phyloP scores from a whole-genome alignment of 2,329 filamentous ascomycete species.

The Phaeosphaeriaceae sp. region DNA sequence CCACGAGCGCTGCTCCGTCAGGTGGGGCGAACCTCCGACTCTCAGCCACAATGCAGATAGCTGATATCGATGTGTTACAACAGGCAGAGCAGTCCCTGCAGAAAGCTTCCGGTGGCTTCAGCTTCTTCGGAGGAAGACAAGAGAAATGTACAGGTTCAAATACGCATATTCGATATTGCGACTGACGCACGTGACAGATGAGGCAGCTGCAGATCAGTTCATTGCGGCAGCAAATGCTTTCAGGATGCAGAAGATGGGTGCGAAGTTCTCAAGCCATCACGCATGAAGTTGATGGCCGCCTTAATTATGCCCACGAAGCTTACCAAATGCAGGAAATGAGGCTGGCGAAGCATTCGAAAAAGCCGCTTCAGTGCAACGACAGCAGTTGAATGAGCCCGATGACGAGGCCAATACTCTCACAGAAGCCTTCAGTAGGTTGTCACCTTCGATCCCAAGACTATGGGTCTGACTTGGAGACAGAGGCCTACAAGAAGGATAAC shows the following conservation, averaged over 20 bases:
- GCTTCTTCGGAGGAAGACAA: conserved; percentile 83
- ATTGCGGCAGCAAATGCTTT: conserved; percentile 91
- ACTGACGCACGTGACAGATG: conserved; percentile 55
- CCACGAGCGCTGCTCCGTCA: conserved; percentile 47
- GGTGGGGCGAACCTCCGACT: conserved; percentile 39
- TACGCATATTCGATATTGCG: not conserved
- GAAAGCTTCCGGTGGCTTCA: conserved; percentile 80
- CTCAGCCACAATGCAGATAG: conserved; percentile 39
- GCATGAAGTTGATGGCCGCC: not conserved
- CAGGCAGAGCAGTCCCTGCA: conserved; percentile 87
- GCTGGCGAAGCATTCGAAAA: conserved; percentile 85
- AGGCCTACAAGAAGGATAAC: conserved; percentile 87
- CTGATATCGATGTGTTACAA: conserved; percentile 33
- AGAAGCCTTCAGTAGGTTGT: conserved; percentile 76
- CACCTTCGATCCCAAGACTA: fast-evolving
- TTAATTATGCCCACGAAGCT: conserved; percentile 4
- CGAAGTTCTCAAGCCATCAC: not conserved
- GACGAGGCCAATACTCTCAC: conserved; percentile 88
- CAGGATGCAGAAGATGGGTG: conserved; percentile 84
- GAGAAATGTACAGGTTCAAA: conserved; percentile 69
- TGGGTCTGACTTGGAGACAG: conserved; percentile 26
- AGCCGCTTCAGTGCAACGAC: conserved; percentile 79
- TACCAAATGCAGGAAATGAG: conserved; percentile 70
- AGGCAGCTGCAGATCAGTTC: conserved; percentile 87
- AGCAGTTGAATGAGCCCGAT: conserved; percentile 86